These are phyloP conservation scores for Deinandra increscens DNA, from an alignment of 129 eudicot genomes.

Conservation along the genomic window DNA sequence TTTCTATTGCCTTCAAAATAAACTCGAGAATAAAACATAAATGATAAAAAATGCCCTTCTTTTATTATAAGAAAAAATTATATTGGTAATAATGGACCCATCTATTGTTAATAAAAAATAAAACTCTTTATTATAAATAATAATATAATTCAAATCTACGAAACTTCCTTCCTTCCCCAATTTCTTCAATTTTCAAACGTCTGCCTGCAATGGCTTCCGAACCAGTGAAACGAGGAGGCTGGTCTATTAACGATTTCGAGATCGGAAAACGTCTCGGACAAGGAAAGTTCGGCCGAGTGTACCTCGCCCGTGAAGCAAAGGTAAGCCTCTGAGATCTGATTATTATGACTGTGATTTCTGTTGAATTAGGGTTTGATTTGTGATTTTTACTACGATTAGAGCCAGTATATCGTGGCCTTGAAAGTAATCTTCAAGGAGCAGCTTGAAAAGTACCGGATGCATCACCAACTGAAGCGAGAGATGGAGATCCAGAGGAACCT, in stretches of 20 bases:
- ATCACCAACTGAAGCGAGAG: conserved; percentile 80
- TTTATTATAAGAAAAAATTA: too few species aligned
- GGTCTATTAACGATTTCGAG: conserved; percentile 74
- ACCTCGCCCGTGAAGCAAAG: conserved; percentile 88
- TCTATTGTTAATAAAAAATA: too few species aligned
- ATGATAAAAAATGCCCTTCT: too few species aligned
- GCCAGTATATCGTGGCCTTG: conserved; percentile 79
- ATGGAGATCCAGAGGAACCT: conserved; percentile 76
- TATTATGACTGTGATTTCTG: not conserved
- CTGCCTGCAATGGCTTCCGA: conserved; percentile 28
- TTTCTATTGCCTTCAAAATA: too few species aligned
- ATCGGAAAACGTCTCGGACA: conserved; percentile 88
- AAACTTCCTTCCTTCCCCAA: conserved; percentile 11
- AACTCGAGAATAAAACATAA: too few species aligned
- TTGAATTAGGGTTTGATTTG: conserved; percentile 16
- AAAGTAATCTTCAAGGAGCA: conserved; percentile 92
- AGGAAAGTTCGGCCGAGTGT: conserved; percentile 92
- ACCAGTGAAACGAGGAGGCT: conserved; percentile 31
- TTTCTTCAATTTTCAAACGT: not conserved
- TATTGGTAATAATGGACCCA: too few species aligned
- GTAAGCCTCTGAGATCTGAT: conserved; percentile 21
- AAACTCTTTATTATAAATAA: too few species aligned
- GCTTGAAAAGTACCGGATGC: conserved; percentile 70
- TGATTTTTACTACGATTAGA: conserved; percentile 30
- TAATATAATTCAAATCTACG: conserved; percentile 8